Base-by-base conservation (phyloP, 1,139 yeast genomes). In the Pichia inconspicua region DNA sequence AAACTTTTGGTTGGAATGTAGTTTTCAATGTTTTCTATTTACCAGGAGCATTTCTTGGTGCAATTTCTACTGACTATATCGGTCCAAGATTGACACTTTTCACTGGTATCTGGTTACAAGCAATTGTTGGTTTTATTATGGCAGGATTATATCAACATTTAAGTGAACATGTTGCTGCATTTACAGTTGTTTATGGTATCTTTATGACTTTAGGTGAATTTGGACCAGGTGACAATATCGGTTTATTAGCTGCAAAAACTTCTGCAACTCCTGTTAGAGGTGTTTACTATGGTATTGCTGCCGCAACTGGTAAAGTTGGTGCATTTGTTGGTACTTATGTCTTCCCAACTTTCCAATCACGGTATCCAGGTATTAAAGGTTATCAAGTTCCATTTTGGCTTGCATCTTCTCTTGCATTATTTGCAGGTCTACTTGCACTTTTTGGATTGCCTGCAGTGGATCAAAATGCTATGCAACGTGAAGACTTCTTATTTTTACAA, bases 141-240 rank as follows among this genome's bases (percentile, higher is more conserved):
- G 90, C 95, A 48, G 92, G 82, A n/a, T 68, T 74, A 47, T 82
- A 84, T 62, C 69, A 72, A 38, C 60, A 64, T 25, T 74, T 90
- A 57, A 70, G 72, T 53, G 63, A 75, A 42, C 77, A 84, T 58
- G 70, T 88, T 61, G 96, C 79, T 32, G 92, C 80, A 0, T 88
- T 90, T 61, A 83, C 81, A 42, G 92, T 88, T 38, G 84, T 85
- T 22, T 89, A 83, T 62, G 97, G 97, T 69, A 78, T 90, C 54
- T 90, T 89, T 66, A 70, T 80, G 62, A 73, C 96, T 7, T 72
- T 87, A 44, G 97, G 97, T 58, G 97, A 90, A 67, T 85, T 89
- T 66, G 96, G 96, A 27, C 90, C 96, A 15, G 97, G 97, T 68
- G 88, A 89, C 67, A 87, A 86, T 66, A 83, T 85, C 64, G 97